These are phyloP conservation scores for Mycena vitilis DNA, from an alignment of 768 basidiomycete species.

Conservation along the genomic window DNA sequence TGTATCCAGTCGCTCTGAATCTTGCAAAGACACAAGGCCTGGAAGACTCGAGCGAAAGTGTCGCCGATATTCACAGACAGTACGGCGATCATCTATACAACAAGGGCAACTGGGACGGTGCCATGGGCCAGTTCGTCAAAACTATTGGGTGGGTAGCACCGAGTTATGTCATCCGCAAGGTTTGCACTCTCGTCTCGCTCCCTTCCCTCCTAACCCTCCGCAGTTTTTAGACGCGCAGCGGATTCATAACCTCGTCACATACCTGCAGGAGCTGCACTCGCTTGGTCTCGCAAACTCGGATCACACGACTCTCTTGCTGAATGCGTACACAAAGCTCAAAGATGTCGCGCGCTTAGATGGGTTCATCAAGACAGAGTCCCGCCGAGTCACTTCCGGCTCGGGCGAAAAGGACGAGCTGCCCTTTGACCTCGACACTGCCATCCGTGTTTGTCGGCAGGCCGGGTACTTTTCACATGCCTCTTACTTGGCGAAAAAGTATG, in stretches of 20 bases:
- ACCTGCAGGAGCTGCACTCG: conserved; percentile 94
- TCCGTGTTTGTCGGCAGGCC: conserved; percentile 95
- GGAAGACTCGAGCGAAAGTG: conserved; percentile 64
- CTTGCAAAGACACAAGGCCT: conserved; percentile 85
- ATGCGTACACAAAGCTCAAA: conserved; percentile 97
- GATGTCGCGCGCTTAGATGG: conserved; percentile 89
- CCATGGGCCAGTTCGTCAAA: conserved; percentile 92
- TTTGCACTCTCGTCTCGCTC: conserved; percentile 40
- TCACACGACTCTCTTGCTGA: conserved; percentile 95
- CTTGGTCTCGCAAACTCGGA: conserved; percentile 93
- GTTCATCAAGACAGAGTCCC: conserved; percentile 91
- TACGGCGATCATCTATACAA: conserved; percentile 93
- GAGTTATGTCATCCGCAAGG: conserved; percentile 98
- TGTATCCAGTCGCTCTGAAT: conserved; percentile 84
- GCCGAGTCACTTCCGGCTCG: conserved; percentile 48
- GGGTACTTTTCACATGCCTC: conserved; percentile 96
- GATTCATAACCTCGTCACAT: conserved; percentile 94
- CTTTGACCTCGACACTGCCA: conserved; percentile 97
- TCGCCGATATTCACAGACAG: conserved; percentile 90
- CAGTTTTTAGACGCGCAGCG: conserved; percentile 97
- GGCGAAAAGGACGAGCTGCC: conserved; percentile 79
- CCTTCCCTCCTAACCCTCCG: conserved; percentile 1
- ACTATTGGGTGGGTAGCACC: conserved; percentile 92
- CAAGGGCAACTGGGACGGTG: conserved; percentile 92
- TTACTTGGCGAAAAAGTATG: conserved; percentile 93